A percentile compares a stretch with the other conserved stretches of the same genome.
phyloP scores from a whole-genome alignment of 108 stramenopile genomes.

The Cyclotella kingstonii region DNA sequence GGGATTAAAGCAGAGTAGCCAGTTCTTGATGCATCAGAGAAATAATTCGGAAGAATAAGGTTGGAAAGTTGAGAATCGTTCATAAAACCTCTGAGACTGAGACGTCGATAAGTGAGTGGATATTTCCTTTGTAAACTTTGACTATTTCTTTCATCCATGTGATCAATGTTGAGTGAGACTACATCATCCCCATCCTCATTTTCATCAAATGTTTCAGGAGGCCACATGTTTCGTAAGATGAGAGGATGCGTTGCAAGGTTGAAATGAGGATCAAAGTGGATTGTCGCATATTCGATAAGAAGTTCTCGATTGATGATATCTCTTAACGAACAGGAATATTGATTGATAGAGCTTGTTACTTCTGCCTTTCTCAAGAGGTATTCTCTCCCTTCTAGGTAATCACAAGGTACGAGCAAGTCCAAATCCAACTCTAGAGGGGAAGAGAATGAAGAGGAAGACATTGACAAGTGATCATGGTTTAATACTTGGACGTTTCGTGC shows the following conservation, averaged over 20 bases:
- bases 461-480: background rate
- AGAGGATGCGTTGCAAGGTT: conserved; percentile 30
- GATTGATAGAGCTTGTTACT: no score
- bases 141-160: background rate
- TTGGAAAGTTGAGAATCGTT: conserved; percentile 51
- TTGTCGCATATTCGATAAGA: conserved; percentile 16
- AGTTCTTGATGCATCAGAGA: conserved; percentile 49
- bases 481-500: conserved; percentile 2
- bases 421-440: conserved; percentile 31
- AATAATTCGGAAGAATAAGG: conserved; percentile 48
- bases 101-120: conserved; percentile 14
- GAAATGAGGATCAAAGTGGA: conserved; percentile 19
- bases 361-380: conserved; percentile 5
- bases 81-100: conserved; percentile 56
- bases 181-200: background rate
- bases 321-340: conserved; percentile 13
- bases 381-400: background rate
- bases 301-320: conserved; percentile 29
- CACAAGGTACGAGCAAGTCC: conserved; percentile 24
- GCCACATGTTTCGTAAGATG: conserved; percentile 32
- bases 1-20: conserved; percentile 54
- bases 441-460: background rate
- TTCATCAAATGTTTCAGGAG: conserved; percentile 18
- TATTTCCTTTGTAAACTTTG: background rate
- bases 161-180: background rate